Base-by-base conservation (phyloP, 2,329 filamentous ascomycete species). In the Lanzia echinophila region DNA sequence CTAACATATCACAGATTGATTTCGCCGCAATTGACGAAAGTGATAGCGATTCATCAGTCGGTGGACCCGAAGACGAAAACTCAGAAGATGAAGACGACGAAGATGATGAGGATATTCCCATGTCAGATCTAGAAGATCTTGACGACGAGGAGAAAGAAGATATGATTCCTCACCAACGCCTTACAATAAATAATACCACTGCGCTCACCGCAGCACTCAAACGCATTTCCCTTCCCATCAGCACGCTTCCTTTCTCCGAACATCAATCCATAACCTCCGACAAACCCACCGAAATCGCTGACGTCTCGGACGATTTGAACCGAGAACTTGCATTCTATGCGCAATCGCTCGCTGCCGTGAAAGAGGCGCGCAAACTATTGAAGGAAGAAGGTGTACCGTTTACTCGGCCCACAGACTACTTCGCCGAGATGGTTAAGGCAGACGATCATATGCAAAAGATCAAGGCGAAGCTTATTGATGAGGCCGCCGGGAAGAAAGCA, bases 371-470 rank as follows among this genome's bases (percentile, higher is more conserved):
- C 53, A 70, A 75, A n/a, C 75, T 84, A 58, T 78, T 99, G 22
- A 86, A 88, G 67, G 84, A 86, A 59, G 92, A 96, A 71, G 86
- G 86, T 8, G 79, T 92, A 1, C 82, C 88, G 6, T 99, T 99
- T 73, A 86, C 89, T 28, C 82, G 94, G 10, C 94, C 94, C 3
- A 85, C 82, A 53, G 94, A 99, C 73, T 99, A 95, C 75, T 99
- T 99, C 65, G 94, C 94, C 43, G 94, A 99, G 78, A 99, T 97
- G 91, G 86, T 96, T 66, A 97, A 97, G 82, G 89, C 86, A 66
- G 94, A 99, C 69, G 92, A 95, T 65, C 94, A 96, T 72, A 99
- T 99, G 94, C 88, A 88, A 69, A 91, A 88, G 78, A 88, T 99
- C 69, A 95, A 95, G 78, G 83, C 86, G 67, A 95, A 95, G 79